phyloP scores from a whole-genome alignment of 257 asterid species.

The Knoxia roxburghii region DNA sequence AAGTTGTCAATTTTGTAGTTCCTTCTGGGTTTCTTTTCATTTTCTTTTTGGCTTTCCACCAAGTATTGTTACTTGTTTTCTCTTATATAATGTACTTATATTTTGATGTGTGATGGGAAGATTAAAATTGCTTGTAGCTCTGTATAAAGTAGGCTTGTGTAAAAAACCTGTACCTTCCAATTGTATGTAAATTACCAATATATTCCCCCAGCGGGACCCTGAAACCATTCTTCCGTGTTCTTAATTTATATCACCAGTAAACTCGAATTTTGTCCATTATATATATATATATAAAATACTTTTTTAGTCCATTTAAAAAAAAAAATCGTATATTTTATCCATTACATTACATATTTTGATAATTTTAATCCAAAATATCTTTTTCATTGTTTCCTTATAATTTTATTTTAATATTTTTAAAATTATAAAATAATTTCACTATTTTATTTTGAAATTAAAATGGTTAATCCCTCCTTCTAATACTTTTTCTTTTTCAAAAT shows the following conservation, averaged over 20 bases:
- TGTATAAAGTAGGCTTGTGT: slow-evolving; percentile 5
- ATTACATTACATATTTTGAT: too few relatives aligned
- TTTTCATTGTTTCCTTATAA: too few relatives aligned
- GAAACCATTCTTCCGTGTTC: slow-evolving; percentile 1
- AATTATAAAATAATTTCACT: too few relatives aligned
- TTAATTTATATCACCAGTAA: not conserved
- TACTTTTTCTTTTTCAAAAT: too few relatives aligned
- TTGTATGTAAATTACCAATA: not conserved
- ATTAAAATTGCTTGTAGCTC: slow-evolving; percentile 5
- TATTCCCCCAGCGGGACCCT: not conserved
- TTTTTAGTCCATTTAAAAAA: too few relatives aligned
- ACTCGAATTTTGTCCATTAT: too few relatives aligned
- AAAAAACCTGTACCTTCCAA: not conserved
- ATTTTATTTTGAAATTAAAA: too few relatives aligned
- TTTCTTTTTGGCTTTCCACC: not conserved
- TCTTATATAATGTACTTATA: not conserved
- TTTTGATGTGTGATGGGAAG: not conserved
- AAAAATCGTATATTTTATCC: too few relatives aligned
- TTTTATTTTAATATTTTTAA: too few relatives aligned
- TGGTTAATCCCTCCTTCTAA: too few relatives aligned
- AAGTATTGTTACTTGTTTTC: not conserved
- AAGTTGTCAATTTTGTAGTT: slow-evolving; percentile 5
- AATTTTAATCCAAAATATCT: too few relatives aligned
- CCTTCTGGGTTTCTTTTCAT: not conserved
- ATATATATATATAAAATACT: too few relatives aligned